A percentile compares a stretch with the other conserved stretches of the same genome.
These are phyloP conservation scores for Eimeria maxima DNA, from an alignment of 169 alveolate genomes.

Conservation along the genomic window DNA sequence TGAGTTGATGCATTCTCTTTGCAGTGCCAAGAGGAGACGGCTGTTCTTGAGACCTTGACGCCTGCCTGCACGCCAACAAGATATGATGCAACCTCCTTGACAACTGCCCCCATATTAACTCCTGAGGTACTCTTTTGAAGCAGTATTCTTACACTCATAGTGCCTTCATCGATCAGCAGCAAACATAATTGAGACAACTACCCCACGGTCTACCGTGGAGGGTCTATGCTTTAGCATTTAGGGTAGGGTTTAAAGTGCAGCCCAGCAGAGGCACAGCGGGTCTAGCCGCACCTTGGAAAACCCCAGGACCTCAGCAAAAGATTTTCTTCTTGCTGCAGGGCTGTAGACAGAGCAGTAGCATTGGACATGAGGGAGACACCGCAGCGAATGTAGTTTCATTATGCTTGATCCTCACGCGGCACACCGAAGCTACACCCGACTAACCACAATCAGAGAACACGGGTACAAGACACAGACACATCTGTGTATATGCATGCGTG, in stretches of 20 bases:
- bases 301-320: conserved; percentile 25
- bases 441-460: neutral
- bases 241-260: neutral
- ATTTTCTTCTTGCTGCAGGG: neutral
- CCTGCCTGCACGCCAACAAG: neutral
- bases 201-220: neutral
- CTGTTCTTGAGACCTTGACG: neutral
- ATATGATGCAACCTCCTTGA: neutral
- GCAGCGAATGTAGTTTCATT: neutral
- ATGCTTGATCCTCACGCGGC: no score
- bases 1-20: neutral
- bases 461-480: neutral
- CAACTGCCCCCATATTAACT: neutral
- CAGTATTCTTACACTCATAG: neutral
- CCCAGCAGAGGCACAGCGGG: neutral
- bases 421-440: neutral
- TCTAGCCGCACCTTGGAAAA: neutral
- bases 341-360: neutral
- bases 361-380: neutral
- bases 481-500: neutral
- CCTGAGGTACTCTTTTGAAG: neutral
- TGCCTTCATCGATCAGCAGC: neutral
- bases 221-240: neutral
- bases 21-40: neutral
- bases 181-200: neutral